Evolutionary conservation across 306 rosid genomes (phyloP).

Genomic region (Parietaria judaica): DNA sequence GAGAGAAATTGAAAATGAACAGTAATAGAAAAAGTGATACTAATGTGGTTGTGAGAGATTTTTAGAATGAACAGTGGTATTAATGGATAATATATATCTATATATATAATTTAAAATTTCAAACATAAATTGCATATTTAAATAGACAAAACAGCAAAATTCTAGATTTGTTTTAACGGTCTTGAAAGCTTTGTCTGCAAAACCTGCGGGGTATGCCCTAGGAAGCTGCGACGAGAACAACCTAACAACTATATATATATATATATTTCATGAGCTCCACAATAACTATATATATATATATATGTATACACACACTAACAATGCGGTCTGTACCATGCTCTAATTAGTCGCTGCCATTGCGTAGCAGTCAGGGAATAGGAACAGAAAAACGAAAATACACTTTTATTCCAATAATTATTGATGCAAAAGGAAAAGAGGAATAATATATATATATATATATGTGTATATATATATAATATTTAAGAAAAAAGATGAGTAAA

Average conservation of each 20-base stretch:
- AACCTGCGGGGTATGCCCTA: constrained; percentile 33
- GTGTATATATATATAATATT: no score
- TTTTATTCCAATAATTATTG: background rate
- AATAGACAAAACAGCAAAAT: background rate
- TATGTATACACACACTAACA: background rate
- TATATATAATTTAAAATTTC: background rate
- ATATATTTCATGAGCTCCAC: constrained; percentile 8
- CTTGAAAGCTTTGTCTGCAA: constrained; percentile 18
- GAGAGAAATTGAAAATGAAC: no score
- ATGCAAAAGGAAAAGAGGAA: background rate
- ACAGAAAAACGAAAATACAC: background rate
- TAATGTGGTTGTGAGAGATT: no score
- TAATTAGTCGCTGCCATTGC: constrained; percentile 6
- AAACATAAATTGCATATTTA: background rate
- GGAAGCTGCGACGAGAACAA: constrained; percentile 42
- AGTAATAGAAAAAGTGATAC: no score
- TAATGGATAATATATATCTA: background rate
- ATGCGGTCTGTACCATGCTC: constrained; percentile 1
- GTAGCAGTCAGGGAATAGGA: constrained; percentile 13
- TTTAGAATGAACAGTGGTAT: no score
- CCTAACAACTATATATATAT: constrained; percentile 27
- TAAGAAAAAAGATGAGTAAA: background rate
- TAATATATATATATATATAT: background rate
- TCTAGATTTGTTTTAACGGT: constrained; percentile 13
- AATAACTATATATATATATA: no score